Conservation (phyloP, 2,329 filamentous ascomycete species). For the Thelonectria rubi region DNA sequence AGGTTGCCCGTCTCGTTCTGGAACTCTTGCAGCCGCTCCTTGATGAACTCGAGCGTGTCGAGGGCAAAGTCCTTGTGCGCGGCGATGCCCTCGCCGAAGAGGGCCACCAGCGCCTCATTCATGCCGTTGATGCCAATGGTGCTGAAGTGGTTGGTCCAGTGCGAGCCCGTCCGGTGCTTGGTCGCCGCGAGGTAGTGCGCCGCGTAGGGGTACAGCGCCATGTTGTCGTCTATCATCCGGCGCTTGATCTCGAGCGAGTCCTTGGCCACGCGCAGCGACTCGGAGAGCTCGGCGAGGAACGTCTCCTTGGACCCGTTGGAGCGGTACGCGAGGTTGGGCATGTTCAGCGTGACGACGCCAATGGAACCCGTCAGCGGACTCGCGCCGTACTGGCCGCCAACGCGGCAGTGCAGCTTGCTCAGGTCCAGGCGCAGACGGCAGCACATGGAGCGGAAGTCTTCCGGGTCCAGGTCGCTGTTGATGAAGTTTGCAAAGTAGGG, state of each 20-base stretch:
- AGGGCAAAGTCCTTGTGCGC: constrained; percentile 27
- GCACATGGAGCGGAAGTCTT: constrained; percentile 40
- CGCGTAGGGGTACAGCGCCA: constrained; percentile 32
- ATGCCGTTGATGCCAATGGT: constrained; percentile 37
- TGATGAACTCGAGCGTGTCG: constrained; percentile 32
- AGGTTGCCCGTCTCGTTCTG: constrained; percentile 34
- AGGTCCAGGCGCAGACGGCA: constrained; percentile 37
- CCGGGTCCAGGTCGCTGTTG: constrained; percentile 38
- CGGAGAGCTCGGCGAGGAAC: constrained; percentile 25
- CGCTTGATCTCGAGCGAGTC: constrained; percentile 38
- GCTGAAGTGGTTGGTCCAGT: constrained; percentile 41
- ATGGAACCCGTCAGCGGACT: constrained; percentile 36
- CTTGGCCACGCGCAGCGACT: constrained; percentile 31
- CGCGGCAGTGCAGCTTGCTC: constrained; percentile 37
- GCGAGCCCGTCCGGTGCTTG: constrained; percentile 36
- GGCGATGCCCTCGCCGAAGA: constrained; percentile 21
- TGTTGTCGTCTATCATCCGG: constrained; percentile 30
- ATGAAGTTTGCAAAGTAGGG: constrained; percentile 41
- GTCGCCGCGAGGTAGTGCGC: constrained; percentile 32
- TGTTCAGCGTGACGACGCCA: constrained; percentile 36
- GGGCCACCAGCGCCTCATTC: constrained; percentile 29
- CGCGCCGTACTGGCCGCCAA: constrained; percentile 36
- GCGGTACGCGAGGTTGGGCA: constrained; percentile 35
- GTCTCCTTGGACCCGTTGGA: constrained; percentile 20
- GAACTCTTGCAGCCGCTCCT: constrained; percentile 32